These are phyloP conservation scores for Acanthamoeba castellanii DNA, from an alignment of 208 protist species.

Conservation along the genomic window DNA sequence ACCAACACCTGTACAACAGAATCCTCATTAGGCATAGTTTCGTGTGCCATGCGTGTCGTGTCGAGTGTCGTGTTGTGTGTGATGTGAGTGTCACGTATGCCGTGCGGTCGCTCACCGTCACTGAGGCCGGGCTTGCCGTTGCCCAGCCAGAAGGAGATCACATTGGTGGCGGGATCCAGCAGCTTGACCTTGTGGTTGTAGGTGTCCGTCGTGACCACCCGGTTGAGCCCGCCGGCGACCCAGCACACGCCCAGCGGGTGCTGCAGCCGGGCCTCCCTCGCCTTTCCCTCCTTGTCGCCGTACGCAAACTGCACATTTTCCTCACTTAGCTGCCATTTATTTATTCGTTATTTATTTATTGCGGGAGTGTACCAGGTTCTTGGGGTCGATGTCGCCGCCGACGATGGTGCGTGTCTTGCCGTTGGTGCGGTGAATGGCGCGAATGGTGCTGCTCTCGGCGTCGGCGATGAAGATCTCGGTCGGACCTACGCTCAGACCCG, in stretches of 20 bases:
- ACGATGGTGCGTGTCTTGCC: constrained; percentile 52
- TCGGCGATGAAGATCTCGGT: constrained; percentile 33
- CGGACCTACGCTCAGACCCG: constrained; percentile 40
- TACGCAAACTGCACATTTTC: neutral
- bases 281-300: constrained; percentile 48
- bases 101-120: neutral
- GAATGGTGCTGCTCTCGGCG: constrained; percentile 52
- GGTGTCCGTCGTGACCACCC: constrained; percentile 26
- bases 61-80: no score
- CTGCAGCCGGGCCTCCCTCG: constrained; percentile 17
- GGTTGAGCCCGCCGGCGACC: neutral
- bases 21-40: no score
- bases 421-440: constrained; percentile 10
- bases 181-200: constrained; percentile 61
- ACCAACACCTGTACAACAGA: neutral
- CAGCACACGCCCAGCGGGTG: constrained; percentile 46
- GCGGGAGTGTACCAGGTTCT: constrained; percentile 1
- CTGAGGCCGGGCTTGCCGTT: constrained; percentile 24
- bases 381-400: constrained; percentile 43
- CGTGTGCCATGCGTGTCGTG: neutral
- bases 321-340: no score
- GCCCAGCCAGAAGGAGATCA: constrained; percentile 54
- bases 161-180: constrained; percentile 8
- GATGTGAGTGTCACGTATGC: no score
- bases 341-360: neutral